phyloP scores from a whole-genome alignment of 1,139 yeast genomes.

The Dujonia santamariae region DNA sequence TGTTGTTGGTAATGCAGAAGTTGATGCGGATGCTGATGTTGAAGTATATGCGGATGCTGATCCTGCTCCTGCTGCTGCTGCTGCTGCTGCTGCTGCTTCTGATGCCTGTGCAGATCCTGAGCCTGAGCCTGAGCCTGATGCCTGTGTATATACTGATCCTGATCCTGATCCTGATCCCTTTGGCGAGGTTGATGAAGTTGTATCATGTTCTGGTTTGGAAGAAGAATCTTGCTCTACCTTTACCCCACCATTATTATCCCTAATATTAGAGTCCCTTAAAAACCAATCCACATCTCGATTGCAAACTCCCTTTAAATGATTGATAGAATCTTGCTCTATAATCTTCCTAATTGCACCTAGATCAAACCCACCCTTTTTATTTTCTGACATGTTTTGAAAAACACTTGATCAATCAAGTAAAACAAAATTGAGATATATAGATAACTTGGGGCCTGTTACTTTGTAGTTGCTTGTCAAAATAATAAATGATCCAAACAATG shows the following conservation, averaged over 20 bases:
- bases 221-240: background rate
- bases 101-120: background rate
- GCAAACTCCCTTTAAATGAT: constrained; percentile 26
- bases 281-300: constrained; percentile 50
- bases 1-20: background rate
- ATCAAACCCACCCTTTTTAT: constrained; percentile 9
- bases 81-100: constrained; percentile 1
- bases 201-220: constrained; percentile 1
- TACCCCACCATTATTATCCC: background rate
- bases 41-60: background rate
- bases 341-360: constrained; percentile 17
- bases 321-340: constrained; percentile 17
- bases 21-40: background rate
- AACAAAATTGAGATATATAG: too few relatives aligned
- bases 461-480: too few relatives aligned
- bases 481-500: too few relatives aligned
- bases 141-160: too few relatives aligned
- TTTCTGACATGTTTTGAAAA: constrained; percentile 7
- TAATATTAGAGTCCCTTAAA: constrained; percentile 29
- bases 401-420: too few relatives aligned
- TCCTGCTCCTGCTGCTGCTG: background rate
- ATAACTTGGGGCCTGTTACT: too few relatives aligned
- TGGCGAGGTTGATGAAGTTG: constrained; percentile 1
- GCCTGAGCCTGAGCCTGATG: constrained; percentile 1
- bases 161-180: too few relatives aligned